Evolutionary conservation across 2,329 filamentous ascomycete species (phyloP), one percentile per base, ranked within the genome.

Genomic region (Saccharata proteae): DNA sequence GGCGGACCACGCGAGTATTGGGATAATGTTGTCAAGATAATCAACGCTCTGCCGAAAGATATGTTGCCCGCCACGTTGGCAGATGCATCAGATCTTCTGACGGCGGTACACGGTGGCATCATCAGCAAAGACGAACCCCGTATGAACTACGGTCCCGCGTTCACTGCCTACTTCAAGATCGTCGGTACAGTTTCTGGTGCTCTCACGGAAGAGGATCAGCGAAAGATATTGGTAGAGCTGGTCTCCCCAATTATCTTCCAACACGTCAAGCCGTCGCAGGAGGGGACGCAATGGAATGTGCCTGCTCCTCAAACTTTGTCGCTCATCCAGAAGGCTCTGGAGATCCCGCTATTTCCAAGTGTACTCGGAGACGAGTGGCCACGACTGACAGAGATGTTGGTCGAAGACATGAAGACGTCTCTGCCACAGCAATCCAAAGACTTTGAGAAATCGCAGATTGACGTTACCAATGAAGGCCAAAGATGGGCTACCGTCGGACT

Each of bases 381-480:
- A 3, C 60, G 60, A 2, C 54, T 84, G n/a, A 69, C 72, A 0
- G 58, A 69, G 1, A 52, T 64, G 0, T 57, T 93, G n/a, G 62
- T 77, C 16, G 62, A 73, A 18, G 67, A 70, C 21, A 74, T 93
- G 35, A 76, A 75, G 32, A 71, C 72, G 5, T 92, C 84, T 0
- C 67, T 82, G 4, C 84, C 86, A 1, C 84, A 88, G 47, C 75
- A 88, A 34, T 85, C 84, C 0, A 78, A 78, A 39, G 80, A 84
- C 12, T 81, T 81, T 42, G 66, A 71, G 16, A 65, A 66, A 24
- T 92, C 83, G 0, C 84, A 93, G 49, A 66, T 72, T 30, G 62
- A 64, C 23, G 65, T 93, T 16, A 70, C 72, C 7, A 64, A 74
- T 5, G 70, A 80, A 43, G 76, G 77, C 0, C 62, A 65, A 26